Base-by-base conservation (phyloP, 192 early-diverging fungal species). In the Umbelopsis vinacea region DNA sequence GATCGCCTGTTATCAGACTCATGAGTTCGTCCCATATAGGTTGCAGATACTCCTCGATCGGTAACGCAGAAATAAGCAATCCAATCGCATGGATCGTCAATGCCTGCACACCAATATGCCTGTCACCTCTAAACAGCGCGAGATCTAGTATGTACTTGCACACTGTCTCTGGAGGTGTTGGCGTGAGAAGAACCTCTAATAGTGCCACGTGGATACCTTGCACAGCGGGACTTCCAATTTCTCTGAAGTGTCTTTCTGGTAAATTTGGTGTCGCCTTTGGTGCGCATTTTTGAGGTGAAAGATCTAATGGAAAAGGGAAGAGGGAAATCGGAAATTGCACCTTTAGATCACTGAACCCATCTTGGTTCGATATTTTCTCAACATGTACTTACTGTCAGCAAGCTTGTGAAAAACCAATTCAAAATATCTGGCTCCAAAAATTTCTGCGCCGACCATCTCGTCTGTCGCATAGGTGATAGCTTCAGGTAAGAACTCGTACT, bases 181-280 rank as follows among this genome's bases (percentile, higher is more conserved):
- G 83, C 6, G 82, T 77, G 17, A 83, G 71, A 26, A 86, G 67
- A 1, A 84, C 69, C 68, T 88, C 84, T 15, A 87, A 70, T 21
- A 82, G 75, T 0, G 88, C 85, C 47, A 84, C 77, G 54, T 79
- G 82, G 1, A 90, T 74, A 10, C 81, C 84, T 43, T 79, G 83
- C 9, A 90, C 84, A 15, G 89, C 84, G 0, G 91, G 89, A 69
- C 88, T 91, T 8, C 72, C 82, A 43, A 91, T 88, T 66, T 85
- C 84, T 12, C 86, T 75, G 53, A 90, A 89, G 63, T 88, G 87
- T 24, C 85, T 81, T 63, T 91, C 77, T 5, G 87, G 87, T 45
- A 85, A 52, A 46, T 74, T 71, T 2, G 85, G 38, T 12, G 82
- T 73, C n/a, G 57, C 72, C 57, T 84, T 83, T 40, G 82, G 83